Evolutionary conservation across 2,329 filamentous ascomycete species (phyloP).

Genomic region (Trichoderma sp.): DNA sequence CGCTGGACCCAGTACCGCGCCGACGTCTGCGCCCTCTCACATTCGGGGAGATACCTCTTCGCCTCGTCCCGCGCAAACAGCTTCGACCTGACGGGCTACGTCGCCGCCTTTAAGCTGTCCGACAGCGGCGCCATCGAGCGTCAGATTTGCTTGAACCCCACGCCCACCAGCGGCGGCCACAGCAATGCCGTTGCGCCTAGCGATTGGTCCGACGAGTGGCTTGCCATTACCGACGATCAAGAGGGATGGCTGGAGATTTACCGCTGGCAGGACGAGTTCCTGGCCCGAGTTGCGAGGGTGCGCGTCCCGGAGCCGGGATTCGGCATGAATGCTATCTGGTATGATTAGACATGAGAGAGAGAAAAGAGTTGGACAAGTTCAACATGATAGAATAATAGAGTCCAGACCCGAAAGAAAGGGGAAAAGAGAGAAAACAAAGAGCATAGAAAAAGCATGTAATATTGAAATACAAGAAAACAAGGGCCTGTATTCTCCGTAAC

Average conservation of each 20-base stretch:
- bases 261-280: slow-evolving; percentile 76
- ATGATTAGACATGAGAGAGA: slow-evolving; percentile 48
- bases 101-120: slow-evolving; percentile 72
- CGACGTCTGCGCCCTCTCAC: slow-evolving; percentile 74
- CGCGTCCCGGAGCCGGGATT: slow-evolving; percentile 85
- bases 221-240: slow-evolving; percentile 87
- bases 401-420: not conserved
- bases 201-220: slow-evolving; percentile 81
- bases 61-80: slow-evolving; percentile 79
- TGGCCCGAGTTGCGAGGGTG: slow-evolving; percentile 72
- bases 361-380: not conserved
- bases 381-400: not conserved
- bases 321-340: slow-evolving; percentile 97
- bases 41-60: slow-evolving; percentile 72
- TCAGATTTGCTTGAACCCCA: slow-evolving; percentile 79
- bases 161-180: slow-evolving; percentile 82
- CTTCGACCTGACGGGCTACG: slow-evolving; percentile 74
- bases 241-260: slow-evolving; percentile 86
- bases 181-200: slow-evolving; percentile 84
- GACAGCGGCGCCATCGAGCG: slow-evolving; percentile 68
- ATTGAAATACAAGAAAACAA: not conserved
- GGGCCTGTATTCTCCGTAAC: not conserved
- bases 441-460: not conserved
- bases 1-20: slow-evolving; percentile 69
- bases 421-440: not conserved